These are phyloP conservation scores for Magnolia changhungtana DNA, from an alignment of 164 flowering plant species.

Conservation along the genomic window DNA sequence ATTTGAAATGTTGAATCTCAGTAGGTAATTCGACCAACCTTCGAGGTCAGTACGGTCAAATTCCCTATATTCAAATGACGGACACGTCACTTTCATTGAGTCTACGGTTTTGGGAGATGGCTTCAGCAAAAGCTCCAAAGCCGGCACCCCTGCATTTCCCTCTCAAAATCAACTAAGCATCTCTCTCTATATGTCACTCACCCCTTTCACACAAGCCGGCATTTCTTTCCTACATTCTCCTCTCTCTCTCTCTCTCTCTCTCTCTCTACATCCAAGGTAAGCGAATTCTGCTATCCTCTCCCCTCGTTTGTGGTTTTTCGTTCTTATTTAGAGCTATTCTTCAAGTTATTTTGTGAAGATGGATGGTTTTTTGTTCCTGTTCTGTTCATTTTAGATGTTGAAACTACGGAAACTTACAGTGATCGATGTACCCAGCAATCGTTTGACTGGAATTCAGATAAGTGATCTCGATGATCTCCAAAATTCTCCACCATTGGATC, in stretches of 20 bases:
- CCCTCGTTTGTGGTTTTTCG: too few relatives aligned
- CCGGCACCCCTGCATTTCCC: background rate
- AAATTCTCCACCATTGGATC: background rate
- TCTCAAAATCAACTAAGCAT: background rate
- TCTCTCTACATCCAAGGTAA: background rate
- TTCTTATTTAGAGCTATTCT: too few relatives aligned
- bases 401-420: background rate
- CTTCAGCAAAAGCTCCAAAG: background rate
- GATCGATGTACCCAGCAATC: background rate
- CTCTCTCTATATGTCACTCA: background rate
- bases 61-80: too few relatives aligned
- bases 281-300: background rate
- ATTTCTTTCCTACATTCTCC: background rate
- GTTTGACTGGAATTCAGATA: background rate
- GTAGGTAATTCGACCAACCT: too few relatives aligned
- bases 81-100: too few relatives aligned
- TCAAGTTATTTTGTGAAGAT: too few relatives aligned
- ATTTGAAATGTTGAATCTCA: too few relatives aligned
- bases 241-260: conserved; percentile 3
- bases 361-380: background rate
- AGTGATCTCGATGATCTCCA: background rate
- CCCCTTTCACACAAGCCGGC: background rate
- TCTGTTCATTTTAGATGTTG: background rate
- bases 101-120: too few relatives aligned
- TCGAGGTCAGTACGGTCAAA: too few relatives aligned